Base-by-base conservation (phyloP, 2,329 filamentous ascomycete genomes). In the Paracamarosporium sp. region DNA sequence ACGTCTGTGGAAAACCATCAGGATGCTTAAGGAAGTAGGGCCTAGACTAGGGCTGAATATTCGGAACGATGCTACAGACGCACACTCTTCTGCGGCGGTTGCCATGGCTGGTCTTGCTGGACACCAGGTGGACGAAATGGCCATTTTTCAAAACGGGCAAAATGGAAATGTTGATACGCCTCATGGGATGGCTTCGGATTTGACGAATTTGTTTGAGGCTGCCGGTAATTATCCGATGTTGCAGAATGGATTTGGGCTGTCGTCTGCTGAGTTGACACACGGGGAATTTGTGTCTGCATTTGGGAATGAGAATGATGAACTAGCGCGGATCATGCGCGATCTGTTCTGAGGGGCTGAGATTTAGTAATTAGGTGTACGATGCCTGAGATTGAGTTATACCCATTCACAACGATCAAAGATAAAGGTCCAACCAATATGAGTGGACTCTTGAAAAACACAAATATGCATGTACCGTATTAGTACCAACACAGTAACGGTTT, bases 1-100 rank as follows among this genome's bases (percentile, higher is more conserved):
- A 64, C 83, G 90, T 1, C 78, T 93, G 1, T 93, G 90, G 90
- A 85, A 85, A 61, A 91, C 88, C 0, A 87, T 92, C 51, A 83
- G 84, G 41, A 86, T 87, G 0, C 82, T 93, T 35, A 91, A 90
- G 65, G 86, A 90, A 58, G 86, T 91, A 6, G 90, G 88, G 0
- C 88, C 89, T 0, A 85, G 87, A 20, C 83, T 93, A 1, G 90
- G 90, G 0, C 80, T 90, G 20, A 76, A 77, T 54, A 71, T 75
- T 13, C 76, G 79, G n/a, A 79, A 78, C 48, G 61, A 68, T 3
- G 78, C 80, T 2, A 75, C 78, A 20, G 86, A 88, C 60, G 80
- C 85, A 15, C 86, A 86, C 67, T 87, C 85, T 2, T 83, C 82
- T 22, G 86, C 86, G 3, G 86, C 87, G 1, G 84, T 88, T 5